Conservation (phyloP, 139 green algal genomes). For the Tetradesmus lagerheimii region DNA sequence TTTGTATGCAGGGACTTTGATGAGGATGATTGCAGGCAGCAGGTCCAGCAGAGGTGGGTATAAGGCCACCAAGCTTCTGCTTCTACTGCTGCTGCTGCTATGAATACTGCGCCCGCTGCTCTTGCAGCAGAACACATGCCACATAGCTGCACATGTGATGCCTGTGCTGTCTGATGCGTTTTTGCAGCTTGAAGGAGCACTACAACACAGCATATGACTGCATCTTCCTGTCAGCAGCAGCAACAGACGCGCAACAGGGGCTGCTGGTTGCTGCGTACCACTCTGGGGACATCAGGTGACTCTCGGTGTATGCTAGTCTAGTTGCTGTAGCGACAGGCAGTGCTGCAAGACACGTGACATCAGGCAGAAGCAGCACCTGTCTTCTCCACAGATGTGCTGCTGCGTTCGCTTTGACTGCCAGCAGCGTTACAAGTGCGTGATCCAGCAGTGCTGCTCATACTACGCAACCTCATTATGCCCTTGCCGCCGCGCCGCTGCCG, state of each 20-base stretch:
- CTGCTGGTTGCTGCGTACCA: conserved; percentile 7
- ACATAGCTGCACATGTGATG: not conserved
- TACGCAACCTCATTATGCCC: not conserved
- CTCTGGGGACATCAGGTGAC: conserved; percentile 27
- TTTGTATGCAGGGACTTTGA: conserved; percentile 22
- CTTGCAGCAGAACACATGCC: not conserved
- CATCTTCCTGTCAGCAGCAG: conserved; percentile 5
- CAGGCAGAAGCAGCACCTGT: no score
- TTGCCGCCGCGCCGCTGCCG: no score
- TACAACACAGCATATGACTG: conserved; percentile 37
- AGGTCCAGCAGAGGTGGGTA: conserved; percentile 7
- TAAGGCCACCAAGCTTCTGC: not conserved
- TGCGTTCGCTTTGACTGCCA: not conserved
- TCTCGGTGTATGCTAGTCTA: not conserved
- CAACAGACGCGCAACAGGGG: not conserved
- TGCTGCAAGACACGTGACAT: no score
- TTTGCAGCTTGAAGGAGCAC: conserved; percentile 22
- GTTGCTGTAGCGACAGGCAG: no score
- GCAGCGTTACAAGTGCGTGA: no score
- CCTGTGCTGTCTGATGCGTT: not conserved
- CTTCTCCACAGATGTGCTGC: not conserved
- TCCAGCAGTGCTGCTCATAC: not conserved
- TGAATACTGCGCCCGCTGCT: no score
- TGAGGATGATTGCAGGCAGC: conserved; percentile 20
- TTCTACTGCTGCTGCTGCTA: not conserved